Conservation (phyloP, 441 rosid species). For the Adansonia madagascariensis region DNA sequence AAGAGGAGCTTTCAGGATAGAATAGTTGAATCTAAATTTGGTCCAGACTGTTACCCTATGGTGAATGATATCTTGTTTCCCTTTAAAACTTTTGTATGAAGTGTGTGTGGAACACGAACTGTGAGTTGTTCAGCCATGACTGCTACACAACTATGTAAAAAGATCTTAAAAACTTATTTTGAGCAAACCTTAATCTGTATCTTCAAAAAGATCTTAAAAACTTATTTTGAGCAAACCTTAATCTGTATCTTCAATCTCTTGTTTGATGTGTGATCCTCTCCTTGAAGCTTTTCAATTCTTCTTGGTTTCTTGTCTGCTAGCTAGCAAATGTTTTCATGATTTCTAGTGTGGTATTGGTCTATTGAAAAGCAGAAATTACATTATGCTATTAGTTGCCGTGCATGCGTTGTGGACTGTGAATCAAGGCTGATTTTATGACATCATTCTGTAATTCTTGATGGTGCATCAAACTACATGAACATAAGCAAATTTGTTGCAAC, state of each 20-base stretch:
- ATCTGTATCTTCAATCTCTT: neutral
- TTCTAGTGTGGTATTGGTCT: neutral
- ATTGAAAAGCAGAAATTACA: neutral
- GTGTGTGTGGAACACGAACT: no score
- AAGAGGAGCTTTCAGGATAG: constrained; percentile 50
- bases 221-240: neutral
- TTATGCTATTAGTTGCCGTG: neutral
- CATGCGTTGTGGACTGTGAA: neutral
- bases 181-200: neutral
- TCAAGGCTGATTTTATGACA: neutral
- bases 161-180: neutral
- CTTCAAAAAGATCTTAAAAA: constrained; percentile 4
- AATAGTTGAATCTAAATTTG: constrained; percentile 29
- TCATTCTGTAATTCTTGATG: neutral
- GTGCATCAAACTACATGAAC: no score
- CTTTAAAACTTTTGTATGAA: no score
- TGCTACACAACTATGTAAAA: constrained; percentile 16
- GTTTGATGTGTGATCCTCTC: neutral
- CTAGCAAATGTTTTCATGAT: neutral
- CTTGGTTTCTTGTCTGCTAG: neutral
- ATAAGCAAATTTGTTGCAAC: neutral
- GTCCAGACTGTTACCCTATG: neutral
- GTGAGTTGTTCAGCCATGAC: neutral
- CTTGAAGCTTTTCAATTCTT: neutral
- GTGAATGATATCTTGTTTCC: constrained; percentile 7